phyloP scores from a whole-genome alignment of 2,329 filamentous ascomycete genomes.

The Fusarium sp. region DNA sequence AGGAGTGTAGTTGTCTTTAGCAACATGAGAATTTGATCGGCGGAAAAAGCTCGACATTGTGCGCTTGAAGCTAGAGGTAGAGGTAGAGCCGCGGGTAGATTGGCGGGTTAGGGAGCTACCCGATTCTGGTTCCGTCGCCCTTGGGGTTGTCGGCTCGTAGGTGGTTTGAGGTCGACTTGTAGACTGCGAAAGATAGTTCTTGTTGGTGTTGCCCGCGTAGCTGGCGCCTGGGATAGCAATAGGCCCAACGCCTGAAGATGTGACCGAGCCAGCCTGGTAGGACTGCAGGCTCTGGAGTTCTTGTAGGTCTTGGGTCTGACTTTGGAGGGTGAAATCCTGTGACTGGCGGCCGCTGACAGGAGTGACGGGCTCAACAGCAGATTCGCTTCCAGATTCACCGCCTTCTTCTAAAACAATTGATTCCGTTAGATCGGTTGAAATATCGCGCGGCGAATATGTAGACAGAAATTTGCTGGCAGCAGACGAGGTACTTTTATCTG shows the following conservation, averaged over 20 bases:
- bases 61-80: slow-evolving; percentile 63
- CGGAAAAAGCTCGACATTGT: slow-evolving; percentile 67
- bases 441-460: slow-evolving; percentile 63
- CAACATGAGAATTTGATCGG: slow-evolving; percentile 57
- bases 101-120: slow-evolving; percentile 56
- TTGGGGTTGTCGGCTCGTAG: slow-evolving; percentile 43
- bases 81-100: slow-evolving; percentile 60
- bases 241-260: slow-evolving; percentile 43
- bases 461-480: slow-evolving; percentile 48
- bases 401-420: slow-evolving; percentile 68
- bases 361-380: slow-evolving; percentile 72
- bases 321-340: slow-evolving; percentile 66
- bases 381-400: slow-evolving; percentile 74
- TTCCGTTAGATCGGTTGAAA: slow-evolving; percentile 65
- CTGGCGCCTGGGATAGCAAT: slow-evolving; percentile 43
- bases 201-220: slow-evolving; percentile 20
- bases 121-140: slow-evolving; percentile 47
- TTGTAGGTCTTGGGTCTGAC: slow-evolving; percentile 55
- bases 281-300: slow-evolving; percentile 50
- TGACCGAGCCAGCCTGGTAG: slow-evolving; percentile 43
- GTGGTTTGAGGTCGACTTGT: slow-evolving; percentile 39
- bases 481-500: slow-evolving; percentile 49
- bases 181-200: slow-evolving; percentile 41
- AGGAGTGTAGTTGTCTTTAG: slow-evolving; percentile 44
- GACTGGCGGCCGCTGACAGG: slow-evolving; percentile 72